Base-by-base conservation (phyloP, 106 monocot species). In the Allium sativum region DNA sequence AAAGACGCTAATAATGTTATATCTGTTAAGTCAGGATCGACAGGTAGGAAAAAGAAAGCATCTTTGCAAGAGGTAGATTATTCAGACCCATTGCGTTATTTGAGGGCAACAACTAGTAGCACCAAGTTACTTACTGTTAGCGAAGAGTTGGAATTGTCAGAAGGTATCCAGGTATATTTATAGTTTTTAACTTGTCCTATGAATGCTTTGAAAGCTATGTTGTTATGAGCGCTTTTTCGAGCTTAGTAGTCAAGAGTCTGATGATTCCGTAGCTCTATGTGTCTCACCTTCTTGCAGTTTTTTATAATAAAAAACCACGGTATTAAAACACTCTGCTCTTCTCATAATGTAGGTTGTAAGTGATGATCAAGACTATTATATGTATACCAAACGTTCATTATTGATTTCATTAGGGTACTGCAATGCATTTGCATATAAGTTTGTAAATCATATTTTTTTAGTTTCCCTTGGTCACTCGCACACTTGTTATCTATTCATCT, bases 61-160 rank as follows among this genome's bases (percentile, higher is more conserved):
- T 7, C 76, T 52, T 12, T 78, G 18, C 82, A 77, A 43, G 85
- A 78, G 48, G 45, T 85, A 48, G 90, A 84, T 76, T 87, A 77
- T 70, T 82, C 79, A 22, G 90, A 82, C 61, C 96, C 91, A 10
- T 71, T 96, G 60, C 81, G 73, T 47, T 82, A 84, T 21, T 78
- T 84, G 48, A 79, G 77, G 62, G 73, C 66, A 31, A 96, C 77
- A 19, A 73, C 90, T 20, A 80, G 68, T 48, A 68, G 74, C 42
- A 75, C 79, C 19, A 83, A 74, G 71, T 81, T 84, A 61, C 79
- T 95, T 21, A 90, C 90, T 44, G 74, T 84, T 61, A 17, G 56
- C 44, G 86, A 95, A 76, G 95, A 95, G 68, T 59, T 77, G 16
- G 79, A 87, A 55, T 61, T 86, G 46, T 95, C 95, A 52, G 77